Percentiles rank a stretch among this genome's conserved stretches.
These are phyloP conservation scores for Penicillium thymicola DNA, from an alignment of 2,329 filamentous ascomycete genomes.

Conservation along the genomic window DNA sequence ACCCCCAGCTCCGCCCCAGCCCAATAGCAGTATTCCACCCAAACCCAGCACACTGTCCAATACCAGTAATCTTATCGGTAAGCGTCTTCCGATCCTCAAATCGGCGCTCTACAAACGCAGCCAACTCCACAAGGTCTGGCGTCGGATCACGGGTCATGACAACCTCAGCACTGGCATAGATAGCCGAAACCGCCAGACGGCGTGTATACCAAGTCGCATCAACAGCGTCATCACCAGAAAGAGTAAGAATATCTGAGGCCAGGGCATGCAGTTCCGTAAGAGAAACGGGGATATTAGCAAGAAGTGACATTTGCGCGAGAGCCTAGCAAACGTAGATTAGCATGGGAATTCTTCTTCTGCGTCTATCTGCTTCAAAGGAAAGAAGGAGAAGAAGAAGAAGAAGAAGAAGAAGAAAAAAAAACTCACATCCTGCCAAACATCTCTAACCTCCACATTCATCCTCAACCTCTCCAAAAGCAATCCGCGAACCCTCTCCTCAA, in stretches of 20 bases:
- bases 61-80: constrained; percentile 59
- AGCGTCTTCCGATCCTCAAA: constrained; percentile 66
- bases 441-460: constrained; percentile 69
- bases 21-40: constrained; percentile 75
- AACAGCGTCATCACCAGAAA: constrained; percentile 76
- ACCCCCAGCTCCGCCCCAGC: constrained; percentile 80
- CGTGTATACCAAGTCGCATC: constrained; percentile 87
- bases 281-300: constrained; percentile 70
- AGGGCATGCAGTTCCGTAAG: constrained; percentile 75
- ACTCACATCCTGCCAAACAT: constrained; percentile 81
- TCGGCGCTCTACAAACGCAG: constrained; percentile 72
- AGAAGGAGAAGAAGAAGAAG: background rate
- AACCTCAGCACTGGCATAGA: constrained; percentile 78
- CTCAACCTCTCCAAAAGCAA: constrained; percentile 74
- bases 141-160: constrained; percentile 91
- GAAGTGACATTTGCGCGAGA: constrained; percentile 84
- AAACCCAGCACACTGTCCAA: constrained; percentile 79
- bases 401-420: background rate
- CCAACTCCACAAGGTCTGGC: constrained; percentile 70
- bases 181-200: constrained; percentile 58
- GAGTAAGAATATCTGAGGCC: constrained; percentile 88
- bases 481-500: constrained; percentile 64
- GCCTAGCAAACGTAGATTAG: constrained; percentile 53
- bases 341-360: background rate
- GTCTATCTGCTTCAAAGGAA: background rate